A percentile compares a stretch with the other conserved stretches of the same genome.
phyloP scores from a whole-genome alignment of 1,284 basidiomycete genomes.

The Ganoderma leucocontextum region DNA sequence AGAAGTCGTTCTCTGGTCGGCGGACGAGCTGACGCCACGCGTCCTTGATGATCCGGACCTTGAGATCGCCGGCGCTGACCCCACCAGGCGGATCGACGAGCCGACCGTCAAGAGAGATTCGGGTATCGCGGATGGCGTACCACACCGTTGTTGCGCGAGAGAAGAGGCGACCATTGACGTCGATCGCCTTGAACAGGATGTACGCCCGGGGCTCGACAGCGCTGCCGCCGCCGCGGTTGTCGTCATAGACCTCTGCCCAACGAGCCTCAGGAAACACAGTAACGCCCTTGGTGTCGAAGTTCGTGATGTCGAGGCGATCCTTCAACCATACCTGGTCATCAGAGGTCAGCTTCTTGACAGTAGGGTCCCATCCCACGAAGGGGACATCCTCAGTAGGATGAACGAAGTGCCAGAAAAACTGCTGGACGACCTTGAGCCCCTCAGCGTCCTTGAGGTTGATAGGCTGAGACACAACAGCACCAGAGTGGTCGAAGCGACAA shows the following conservation, averaged over 20 bases:
- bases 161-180: conserved; percentile 27
- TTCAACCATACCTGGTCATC: neutral
- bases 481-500: conserved; percentile 18
- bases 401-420: conserved; percentile 21
- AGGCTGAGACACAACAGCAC: conserved; percentile 8
- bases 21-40: conserved; percentile 25
- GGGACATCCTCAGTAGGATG: conserved; percentile 8
- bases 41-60: conserved; percentile 28
- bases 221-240: neutral
- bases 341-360: neutral
- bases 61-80: neutral
- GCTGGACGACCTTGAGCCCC: neutral
- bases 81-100: neutral
- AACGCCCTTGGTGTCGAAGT: neutral
- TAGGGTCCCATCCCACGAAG: conserved; percentile 16
- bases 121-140: neutral
- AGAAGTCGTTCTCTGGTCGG: conserved; percentile 18
- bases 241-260: neutral
- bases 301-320: neutral
- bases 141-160: conserved; percentile 24
- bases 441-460: neutral
- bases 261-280: neutral
- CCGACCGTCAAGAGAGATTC: neutral
- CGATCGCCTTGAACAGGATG: conserved; percentile 18
- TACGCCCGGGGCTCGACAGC: neutral